Percentiles rank a stretch among this genome's conserved stretches.
phyloP scores from a whole-genome alignment of 306 rosid species.

The Aeschynomene evenia region DNA sequence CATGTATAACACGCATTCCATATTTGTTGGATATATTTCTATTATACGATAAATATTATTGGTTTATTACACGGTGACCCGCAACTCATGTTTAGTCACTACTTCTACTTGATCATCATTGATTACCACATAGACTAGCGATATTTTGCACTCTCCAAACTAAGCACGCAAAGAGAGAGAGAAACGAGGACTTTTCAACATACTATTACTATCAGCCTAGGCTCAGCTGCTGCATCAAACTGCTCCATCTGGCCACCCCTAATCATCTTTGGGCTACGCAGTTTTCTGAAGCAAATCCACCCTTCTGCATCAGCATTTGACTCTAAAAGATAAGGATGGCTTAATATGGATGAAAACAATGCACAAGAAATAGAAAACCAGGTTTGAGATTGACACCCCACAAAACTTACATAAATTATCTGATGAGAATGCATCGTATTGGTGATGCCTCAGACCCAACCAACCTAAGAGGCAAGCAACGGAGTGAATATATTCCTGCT shows the following conservation, averaged over 20 bases:
- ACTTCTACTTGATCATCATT: no score
- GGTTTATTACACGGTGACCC: no score
- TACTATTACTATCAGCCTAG: background rate
- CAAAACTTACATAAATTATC: constrained; percentile 33
- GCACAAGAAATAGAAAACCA: background rate
- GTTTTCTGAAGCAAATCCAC: constrained; percentile 23
- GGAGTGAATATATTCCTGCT: constrained; percentile 61
- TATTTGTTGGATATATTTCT: no score
- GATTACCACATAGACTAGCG: background rate
- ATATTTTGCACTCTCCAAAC: background rate
- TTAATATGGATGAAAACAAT: background rate
- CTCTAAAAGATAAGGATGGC: background rate
- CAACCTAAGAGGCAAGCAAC: constrained; percentile 88
- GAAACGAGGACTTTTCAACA: background rate
- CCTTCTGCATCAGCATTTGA: constrained; percentile 24
- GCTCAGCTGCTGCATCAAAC: constrained; percentile 2
- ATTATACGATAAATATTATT: no score
- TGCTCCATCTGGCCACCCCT: constrained; percentile 4
- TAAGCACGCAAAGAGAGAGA: background rate
- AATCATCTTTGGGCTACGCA: background rate
- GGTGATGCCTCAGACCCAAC: constrained; percentile 88
- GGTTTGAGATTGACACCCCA: constrained; percentile 9
- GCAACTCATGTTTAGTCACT: background rate
- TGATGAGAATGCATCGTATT: constrained; percentile 71
- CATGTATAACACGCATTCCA: no score